Evolutionary conservation across 129 eudicot species (phyloP), one percentile per base, ranked within the genome.

Genomic region (carrot (Daucus carota)): DNA sequence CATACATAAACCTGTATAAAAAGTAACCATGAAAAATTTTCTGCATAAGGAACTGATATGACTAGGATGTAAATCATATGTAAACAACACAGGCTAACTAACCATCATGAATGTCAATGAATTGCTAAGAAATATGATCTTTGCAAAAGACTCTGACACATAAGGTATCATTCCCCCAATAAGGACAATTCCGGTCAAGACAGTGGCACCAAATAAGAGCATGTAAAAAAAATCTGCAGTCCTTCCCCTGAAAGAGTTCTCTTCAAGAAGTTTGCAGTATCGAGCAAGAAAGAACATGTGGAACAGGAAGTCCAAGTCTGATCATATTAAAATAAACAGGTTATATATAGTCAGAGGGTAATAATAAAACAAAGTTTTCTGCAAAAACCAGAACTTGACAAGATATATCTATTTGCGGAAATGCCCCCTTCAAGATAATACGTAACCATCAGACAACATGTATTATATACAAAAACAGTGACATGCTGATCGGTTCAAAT

Each of bases 261-360:
- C 99, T 83, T 94, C 99, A 46, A 94, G 96, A 85, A 94, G 97
- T 76, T 91, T 94, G 89, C 99, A 95, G 89, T 95, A 95, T 48
- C 97, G 93, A 76, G 92, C 99, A 29, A 94, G 87, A 87, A 94
- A 94, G 90, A 94, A 94, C 99, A 94, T 94, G 89, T 91, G 99
- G 81, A 94, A 94, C 81, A 94, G 89, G 70, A 94, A 94, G 88
- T 91, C 99, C 92, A 94, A 81, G 74, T 94, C 99, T 94, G 92
- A 29, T 77, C 79, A 75, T 15, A 69, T 38, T 75, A 79, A 17
- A 79, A 28, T 38, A 44, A 50, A 72, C 40, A 70, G 32, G 75
- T 78, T 66, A 84, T 60, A 34, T 59, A 32, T 73, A 73, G 6
- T 71, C 24, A 24, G 71, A 3, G 47, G 16, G 15, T 36, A 15